Percentiles rank a stretch among this genome's conserved stretches.
Evolutionary conservation across 108 stramenopile species (phyloP).

Genomic region (Schizochytrium sp.): DNA sequence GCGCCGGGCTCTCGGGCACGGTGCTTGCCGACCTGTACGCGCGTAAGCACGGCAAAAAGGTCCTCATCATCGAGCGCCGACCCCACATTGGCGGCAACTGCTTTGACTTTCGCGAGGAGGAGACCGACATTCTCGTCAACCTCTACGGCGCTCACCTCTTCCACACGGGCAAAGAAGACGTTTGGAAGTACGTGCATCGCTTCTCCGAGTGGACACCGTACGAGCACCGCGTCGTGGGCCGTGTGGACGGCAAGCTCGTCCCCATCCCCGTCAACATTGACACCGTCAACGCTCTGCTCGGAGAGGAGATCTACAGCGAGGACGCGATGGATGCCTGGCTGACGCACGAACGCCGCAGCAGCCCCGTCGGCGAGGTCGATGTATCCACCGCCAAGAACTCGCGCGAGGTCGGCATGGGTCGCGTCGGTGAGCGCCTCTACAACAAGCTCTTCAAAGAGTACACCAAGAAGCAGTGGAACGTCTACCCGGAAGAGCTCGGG

Average conservation of each 20-base stretch:
- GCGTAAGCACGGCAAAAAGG: slow-evolving; percentile 37
- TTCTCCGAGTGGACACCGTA: slow-evolving; percentile 62
- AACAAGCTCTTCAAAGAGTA: slow-evolving; percentile 63
- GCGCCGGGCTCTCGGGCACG: slow-evolving; percentile 63
- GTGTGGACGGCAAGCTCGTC: slow-evolving; percentile 43
- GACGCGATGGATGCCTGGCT: slow-evolving; percentile 68
- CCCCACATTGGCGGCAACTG: slow-evolving; percentile 57
- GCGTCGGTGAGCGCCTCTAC: slow-evolving; percentile 61
- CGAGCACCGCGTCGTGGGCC: slow-evolving; percentile 61
- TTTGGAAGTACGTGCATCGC: slow-evolving; percentile 59
- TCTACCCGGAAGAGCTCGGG: slow-evolving; percentile 56
- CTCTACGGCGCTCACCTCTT: slow-evolving; percentile 25
- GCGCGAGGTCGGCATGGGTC: slow-evolving; percentile 62
- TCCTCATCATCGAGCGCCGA: slow-evolving; percentile 60
- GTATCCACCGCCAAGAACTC: slow-evolving; percentile 39
- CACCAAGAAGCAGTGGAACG: slow-evolving; percentile 71
- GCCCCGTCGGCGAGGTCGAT: background rate
- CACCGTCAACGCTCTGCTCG: slow-evolving; percentile 68
- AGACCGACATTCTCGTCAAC: background rate
- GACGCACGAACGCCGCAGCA: slow-evolving; percentile 39
- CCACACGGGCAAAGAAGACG: slow-evolving; percentile 57
- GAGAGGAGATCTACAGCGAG: slow-evolving; percentile 41
- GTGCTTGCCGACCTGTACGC: slow-evolving; percentile 69
- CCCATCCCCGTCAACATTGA: slow-evolving; percentile 73
- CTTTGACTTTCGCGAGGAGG: slow-evolving; percentile 60